phyloP scores from a whole-genome alignment of 176 grass and related monocot species.

The Urochloa ruziziensis region DNA sequence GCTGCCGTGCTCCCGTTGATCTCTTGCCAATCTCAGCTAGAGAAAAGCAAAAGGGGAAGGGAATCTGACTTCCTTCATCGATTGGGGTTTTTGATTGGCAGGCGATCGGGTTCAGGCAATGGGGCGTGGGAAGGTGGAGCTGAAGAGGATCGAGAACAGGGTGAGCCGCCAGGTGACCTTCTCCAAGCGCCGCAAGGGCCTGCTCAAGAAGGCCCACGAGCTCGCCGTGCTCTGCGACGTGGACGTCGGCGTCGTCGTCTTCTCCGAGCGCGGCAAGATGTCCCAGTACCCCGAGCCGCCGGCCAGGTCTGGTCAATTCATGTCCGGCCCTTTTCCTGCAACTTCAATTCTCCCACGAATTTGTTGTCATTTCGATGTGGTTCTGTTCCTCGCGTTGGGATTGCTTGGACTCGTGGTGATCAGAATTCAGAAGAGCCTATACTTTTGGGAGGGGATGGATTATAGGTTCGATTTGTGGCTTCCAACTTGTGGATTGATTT shows the following conservation, averaged over 20 bases:
- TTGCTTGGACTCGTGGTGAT: not conserved
- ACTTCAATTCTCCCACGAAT: no score
- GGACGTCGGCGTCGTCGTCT: slow-evolving; percentile 41
- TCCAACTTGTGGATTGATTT: not conserved
- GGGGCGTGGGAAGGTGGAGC: slow-evolving; percentile 45
- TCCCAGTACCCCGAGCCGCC: slow-evolving; percentile 36
- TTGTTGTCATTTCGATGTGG: not conserved
- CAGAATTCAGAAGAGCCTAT: not conserved
- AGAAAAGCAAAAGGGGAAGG: not conserved
- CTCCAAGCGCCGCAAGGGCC: slow-evolving; percentile 46
- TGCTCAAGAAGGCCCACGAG: slow-evolving; percentile 57
- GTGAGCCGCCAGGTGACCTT: slow-evolving; percentile 36
- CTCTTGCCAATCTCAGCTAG: not conserved
- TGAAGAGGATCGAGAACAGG: slow-evolving; percentile 50
- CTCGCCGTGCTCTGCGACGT: slow-evolving; percentile 58
- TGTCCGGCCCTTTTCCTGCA: not conserved
- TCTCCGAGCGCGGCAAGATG: slow-evolving; percentile 42
- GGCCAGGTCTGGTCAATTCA: slow-evolving; percentile 11
- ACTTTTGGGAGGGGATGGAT: not conserved
- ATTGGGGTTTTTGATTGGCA: not conserved
- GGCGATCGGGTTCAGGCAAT: not conserved
- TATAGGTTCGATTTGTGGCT: not conserved
- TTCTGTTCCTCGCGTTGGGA: not conserved
- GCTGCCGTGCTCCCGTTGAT: not conserved
- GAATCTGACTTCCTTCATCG: not conserved